A percentile compares a stretch with the other conserved stretches of the same genome.
Evolutionary conservation across 768 basidiomycete species (phyloP).

Genomic region (Xerocomus spinulosus): DNA sequence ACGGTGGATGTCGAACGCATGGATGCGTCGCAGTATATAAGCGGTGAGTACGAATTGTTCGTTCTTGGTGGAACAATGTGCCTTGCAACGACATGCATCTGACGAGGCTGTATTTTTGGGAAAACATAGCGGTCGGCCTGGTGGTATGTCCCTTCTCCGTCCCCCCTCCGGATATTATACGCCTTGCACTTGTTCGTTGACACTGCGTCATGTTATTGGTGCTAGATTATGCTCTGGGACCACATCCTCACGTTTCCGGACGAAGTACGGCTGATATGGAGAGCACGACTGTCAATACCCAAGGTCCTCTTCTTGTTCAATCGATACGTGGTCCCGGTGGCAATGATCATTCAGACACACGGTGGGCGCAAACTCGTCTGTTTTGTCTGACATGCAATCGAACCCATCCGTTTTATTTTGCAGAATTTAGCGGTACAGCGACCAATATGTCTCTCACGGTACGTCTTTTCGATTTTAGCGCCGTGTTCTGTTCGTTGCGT

Average conservation of each 20-base stretch:
- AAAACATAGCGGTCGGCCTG: constrained; percentile 19
- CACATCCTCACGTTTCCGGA: constrained; percentile 32
- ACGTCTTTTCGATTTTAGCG: constrained; percentile 4
- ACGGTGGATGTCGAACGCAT: constrained; percentile 4
- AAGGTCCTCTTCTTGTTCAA: constrained; percentile 33
- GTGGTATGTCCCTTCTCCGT: constrained; percentile 13
- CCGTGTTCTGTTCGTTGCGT: background rate
- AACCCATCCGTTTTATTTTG: background rate
- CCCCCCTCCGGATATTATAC: too few species aligned
- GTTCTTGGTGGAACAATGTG: background rate
- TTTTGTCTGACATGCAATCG: background rate
- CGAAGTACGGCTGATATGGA: constrained; percentile 33
- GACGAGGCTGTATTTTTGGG: background rate
- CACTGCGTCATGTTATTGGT: too few species aligned
- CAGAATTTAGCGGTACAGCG: constrained; percentile 23
- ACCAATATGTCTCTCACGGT: constrained; percentile 13
- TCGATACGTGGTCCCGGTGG: constrained; percentile 31
- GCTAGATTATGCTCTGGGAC: constrained; percentile 33
- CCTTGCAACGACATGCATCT: background rate
- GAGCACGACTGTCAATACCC: constrained; percentile 21
- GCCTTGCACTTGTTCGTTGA: background rate
- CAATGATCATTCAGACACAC: constrained; percentile 28
- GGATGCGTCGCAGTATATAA: constrained; percentile 21
- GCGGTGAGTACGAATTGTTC: constrained; percentile 16
- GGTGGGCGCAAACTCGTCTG: constrained; percentile 22